Conservation (phyloP, 768 basidiomycete species). For the Tricholomella constricta region DNA sequence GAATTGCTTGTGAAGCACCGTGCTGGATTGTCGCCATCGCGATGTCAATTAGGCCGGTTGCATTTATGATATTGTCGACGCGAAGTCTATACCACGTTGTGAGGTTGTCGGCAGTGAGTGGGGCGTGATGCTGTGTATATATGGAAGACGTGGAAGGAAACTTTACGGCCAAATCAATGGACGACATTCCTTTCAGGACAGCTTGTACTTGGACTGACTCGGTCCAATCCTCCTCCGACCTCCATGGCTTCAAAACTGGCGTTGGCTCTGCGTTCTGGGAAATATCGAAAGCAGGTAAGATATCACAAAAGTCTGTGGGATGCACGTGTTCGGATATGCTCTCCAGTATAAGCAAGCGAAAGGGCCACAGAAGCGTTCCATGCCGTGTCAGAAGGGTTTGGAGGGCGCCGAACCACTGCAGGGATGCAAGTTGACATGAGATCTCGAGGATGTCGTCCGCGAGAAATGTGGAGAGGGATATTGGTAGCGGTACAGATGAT, state of each 20-base stretch:
- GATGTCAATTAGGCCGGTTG: constrained; percentile 75
- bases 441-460: constrained; percentile 53
- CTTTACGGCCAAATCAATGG: constrained; percentile 1
- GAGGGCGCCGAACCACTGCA: constrained; percentile 59
- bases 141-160: not conserved
- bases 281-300: constrained; percentile 66
- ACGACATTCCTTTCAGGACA: constrained; percentile 36
- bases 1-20: constrained; percentile 78
- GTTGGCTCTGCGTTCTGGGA: constrained; percentile 45
- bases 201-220: constrained; percentile 48
- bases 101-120: constrained; percentile 53
- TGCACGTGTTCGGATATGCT: constrained; percentile 73
- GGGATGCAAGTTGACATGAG: constrained; percentile 68
- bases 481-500: constrained; percentile 36
- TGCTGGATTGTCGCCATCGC: constrained; percentile 84
- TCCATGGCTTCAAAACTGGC: constrained; percentile 42
- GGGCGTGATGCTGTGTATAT: constrained; percentile 21
- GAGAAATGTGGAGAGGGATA: constrained; percentile 70
- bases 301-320: constrained; percentile 58
- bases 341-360: constrained; percentile 69
- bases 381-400: constrained; percentile 61
- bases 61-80: constrained; percentile 59
- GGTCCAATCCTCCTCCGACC: constrained; percentile 58
- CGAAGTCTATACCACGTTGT: constrained; percentile 75
- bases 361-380: constrained; percentile 59